Conservation (phyloP, 768 basidiomycete species). For the Tubosaeta sp. region DNA sequence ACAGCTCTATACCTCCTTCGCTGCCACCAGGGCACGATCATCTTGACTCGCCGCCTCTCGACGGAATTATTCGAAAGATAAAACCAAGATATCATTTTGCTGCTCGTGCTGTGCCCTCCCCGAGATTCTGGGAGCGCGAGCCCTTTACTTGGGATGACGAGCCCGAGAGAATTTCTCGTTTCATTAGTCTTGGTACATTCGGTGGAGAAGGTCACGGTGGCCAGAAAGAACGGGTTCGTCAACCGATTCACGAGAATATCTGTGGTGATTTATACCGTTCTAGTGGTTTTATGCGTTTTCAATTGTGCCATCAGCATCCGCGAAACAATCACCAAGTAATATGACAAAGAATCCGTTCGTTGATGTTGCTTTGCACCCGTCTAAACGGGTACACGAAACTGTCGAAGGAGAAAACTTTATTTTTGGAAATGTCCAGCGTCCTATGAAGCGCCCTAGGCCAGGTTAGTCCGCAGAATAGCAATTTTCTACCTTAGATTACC, state of each 20-base stretch:
- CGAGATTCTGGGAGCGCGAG: constrained; percentile 93
- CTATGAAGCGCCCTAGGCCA: constrained; percentile 52
- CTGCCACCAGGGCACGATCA: constrained; percentile 37
- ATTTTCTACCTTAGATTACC: neutral
- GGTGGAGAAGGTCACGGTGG: constrained; percentile 53
- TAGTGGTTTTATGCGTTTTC: constrained; percentile 99
- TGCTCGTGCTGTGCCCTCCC: constrained; percentile 54
- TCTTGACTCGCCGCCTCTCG: constrained; percentile 52
- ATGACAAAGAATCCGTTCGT: constrained; percentile 69
- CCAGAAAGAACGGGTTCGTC: constrained; percentile 82
- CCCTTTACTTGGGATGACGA: constrained; percentile 84
- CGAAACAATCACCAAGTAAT: constrained; percentile 51
- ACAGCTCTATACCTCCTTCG: constrained; percentile 54
- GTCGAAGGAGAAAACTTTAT: constrained; percentile 58
- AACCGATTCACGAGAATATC: neutral
- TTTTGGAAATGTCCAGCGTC: constrained; percentile 59
- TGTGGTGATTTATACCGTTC: constrained; percentile 5
- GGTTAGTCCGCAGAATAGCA: constrained; percentile 35
- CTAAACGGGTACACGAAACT: constrained; percentile 53
- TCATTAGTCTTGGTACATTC: constrained; percentile 86
- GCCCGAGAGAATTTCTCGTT: constrained; percentile 58
- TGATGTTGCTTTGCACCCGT: constrained; percentile 32
- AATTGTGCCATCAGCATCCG: constrained; percentile 54
- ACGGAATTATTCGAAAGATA: constrained; percentile 58
- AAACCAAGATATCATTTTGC: constrained; percentile 90